phyloP scores from a whole-genome alignment of 2,329 filamentous ascomycete genomes.

The Scleromitrula shiraiana region DNA sequence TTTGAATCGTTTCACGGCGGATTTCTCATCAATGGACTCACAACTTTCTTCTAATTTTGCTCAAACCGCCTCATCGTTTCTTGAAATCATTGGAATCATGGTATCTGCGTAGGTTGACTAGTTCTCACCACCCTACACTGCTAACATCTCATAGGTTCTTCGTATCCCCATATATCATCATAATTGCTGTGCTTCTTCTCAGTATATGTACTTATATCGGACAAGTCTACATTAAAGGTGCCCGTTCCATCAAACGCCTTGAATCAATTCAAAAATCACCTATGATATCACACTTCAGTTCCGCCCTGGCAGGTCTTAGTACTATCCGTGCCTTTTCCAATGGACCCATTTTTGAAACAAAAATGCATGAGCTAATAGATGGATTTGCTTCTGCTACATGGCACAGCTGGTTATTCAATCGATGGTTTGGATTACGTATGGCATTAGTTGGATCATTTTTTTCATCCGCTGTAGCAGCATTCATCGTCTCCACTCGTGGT shows the following conservation, averaged over 20 bases:
- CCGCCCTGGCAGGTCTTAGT: constrained; percentile 59
- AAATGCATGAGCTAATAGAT: constrained; percentile 62
- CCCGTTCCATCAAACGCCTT: constrained; percentile 64
- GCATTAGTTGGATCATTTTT: constrained; percentile 61
- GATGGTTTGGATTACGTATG: constrained; percentile 65
- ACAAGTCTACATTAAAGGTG: constrained; percentile 53
- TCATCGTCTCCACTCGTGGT: constrained; percentile 50
- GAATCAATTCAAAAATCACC: constrained; percentile 69
- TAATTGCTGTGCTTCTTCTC: constrained; percentile 40
- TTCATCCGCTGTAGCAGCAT: constrained; percentile 51
- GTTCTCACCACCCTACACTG: neutral
- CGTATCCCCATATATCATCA: constrained; percentile 57
- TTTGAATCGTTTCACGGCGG: constrained; percentile 67
- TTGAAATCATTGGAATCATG: constrained; percentile 56
- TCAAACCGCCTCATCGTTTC: constrained; percentile 46
- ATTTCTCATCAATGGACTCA: constrained; percentile 66
- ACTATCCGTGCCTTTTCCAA: constrained; percentile 70
- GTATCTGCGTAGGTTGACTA: constrained; percentile 41
- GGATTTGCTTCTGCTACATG: constrained; percentile 54
- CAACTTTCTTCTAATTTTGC: constrained; percentile 54
- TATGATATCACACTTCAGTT: constrained; percentile 61
- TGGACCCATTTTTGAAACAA: constrained; percentile 52
- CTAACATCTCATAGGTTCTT: constrained; percentile 31
- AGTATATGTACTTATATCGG: constrained; percentile 34
- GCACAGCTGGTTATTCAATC: constrained; percentile 61